Evolutionary conservation across 345 rosid genomes (phyloP).

Genomic region (Stellera chamaejasme): DNA sequence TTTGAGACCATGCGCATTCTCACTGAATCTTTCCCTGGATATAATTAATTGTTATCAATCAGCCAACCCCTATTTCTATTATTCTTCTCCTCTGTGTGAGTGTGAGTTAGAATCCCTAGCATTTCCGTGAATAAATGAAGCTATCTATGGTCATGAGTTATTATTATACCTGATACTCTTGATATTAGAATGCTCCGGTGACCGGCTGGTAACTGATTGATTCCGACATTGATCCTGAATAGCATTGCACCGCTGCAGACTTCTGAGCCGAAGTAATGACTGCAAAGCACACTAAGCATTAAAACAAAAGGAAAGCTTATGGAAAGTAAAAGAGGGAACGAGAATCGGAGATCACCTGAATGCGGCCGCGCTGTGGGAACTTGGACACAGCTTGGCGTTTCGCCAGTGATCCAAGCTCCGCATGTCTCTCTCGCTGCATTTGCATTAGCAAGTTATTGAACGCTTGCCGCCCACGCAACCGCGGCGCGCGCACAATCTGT

Average conservation of each 20-base stretch:
- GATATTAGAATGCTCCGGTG: conserved; percentile 33
- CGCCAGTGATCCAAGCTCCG: conserved; percentile 37
- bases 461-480: conserved; percentile 78
- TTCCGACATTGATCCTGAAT: conserved; percentile 34
- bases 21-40: conserved; percentile 48
- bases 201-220: conserved; percentile 20
- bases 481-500: conserved; percentile 34
- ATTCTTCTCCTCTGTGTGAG: background rate
- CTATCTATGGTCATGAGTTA: background rate
- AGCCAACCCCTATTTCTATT: too few relatives aligned
- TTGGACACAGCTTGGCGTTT: conserved; percentile 52
- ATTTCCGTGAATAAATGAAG: background rate
- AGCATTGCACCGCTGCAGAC: conserved; percentile 42
- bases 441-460: conserved; percentile 52
- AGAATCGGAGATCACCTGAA: conserved; percentile 43
- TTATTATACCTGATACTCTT: conserved; percentile 39
- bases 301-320: background rate
- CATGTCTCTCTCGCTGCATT: conserved; percentile 47
- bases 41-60: background rate
- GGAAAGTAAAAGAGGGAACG: background rate
- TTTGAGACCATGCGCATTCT: conserved; percentile 18
- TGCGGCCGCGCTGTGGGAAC: conserved; percentile 65
- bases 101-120: background rate
- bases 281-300: conserved; percentile 9
- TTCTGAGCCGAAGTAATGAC: conserved; percentile 62